Evolutionary conservation across 768 basidiomycete genomes (phyloP), one percentile per base, ranked within the genome.

Genomic region (Russula abietina): DNA sequence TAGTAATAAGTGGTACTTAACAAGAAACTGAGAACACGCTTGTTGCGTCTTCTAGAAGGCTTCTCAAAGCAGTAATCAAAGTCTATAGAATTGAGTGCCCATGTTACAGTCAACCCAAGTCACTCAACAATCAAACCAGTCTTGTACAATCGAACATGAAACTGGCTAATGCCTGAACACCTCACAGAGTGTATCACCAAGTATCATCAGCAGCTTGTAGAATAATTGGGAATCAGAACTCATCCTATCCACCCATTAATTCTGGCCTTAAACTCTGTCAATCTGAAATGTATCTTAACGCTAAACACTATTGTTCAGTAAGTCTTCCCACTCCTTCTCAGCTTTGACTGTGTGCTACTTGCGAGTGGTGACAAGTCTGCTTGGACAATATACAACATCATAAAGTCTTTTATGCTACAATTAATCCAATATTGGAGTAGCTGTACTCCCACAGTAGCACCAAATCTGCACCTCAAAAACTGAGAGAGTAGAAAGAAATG

Each of bases 271-370:
- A 91, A 91, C 72, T 91, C 89, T 0, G 89, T 91, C 64, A 91
- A 70, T 36, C 89, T 88, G 62, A 91, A 91, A 69, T 89, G 88
- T 59, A 91, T 89, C 71, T 90, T 89, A 33, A 91, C 85, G 33
- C 86, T 87, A 72, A 91, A 91, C 19, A 91, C 85, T 62, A 91
- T 89, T 14, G 85, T 90, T 87, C 88, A 91, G 66, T 89, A 91
- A 12, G 79, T 84, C 75, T 84, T 88, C 55, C 87, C 85, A 51
- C 79, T 81, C 67, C 73, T 82, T 1, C 87, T 83, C 6, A 74
- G 71, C 70, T 89, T 90, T 1, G 89, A 75, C 67, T 83, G 81
- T 0, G 89, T 88, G 66, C 87, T 89, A 22, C 84, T 80, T 46
- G 81, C 84, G 55, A 91, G 75, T 11, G 85, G 83, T 0, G 89